phyloP scores from a whole-genome alignment of 805 yeast species.

The Sugiyamaella qingdaonensis region DNA sequence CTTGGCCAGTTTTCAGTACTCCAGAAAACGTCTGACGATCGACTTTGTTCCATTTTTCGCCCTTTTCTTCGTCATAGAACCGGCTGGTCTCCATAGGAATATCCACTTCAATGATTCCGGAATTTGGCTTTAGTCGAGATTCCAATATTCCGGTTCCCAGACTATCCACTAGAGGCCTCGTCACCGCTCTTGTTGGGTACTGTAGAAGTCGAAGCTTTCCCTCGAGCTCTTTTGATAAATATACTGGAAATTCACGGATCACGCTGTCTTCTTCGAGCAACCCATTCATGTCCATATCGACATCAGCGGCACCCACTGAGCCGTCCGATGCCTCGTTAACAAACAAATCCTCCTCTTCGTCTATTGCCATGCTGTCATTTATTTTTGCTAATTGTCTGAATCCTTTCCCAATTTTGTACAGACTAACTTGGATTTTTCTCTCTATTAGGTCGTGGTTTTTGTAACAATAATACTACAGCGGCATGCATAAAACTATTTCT shows the following conservation, averaged over 20 bases:
- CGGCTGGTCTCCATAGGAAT: constrained; percentile 65
- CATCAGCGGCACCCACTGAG: constrained; percentile 1
- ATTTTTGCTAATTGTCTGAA: no score
- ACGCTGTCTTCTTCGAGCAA: constrained; percentile 55
- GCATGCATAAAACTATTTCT: neutral
- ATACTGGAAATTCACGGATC: constrained; percentile 56
- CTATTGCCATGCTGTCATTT: neutral
- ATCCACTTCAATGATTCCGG: constrained; percentile 68
- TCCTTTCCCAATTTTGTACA: no score
- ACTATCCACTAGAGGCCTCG: constrained; percentile 37
- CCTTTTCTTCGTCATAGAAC: constrained; percentile 62
- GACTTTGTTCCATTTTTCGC: constrained; percentile 61
- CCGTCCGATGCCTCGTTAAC: constrained; percentile 19
- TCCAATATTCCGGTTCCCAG: constrained; percentile 39
- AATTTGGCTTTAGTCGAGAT: constrained; percentile 55
- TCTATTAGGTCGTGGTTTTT: no score
- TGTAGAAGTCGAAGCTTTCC: constrained; percentile 46
- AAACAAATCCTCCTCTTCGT: constrained; percentile 21
- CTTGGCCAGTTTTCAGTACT: constrained; percentile 42
- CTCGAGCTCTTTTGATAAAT: constrained; percentile 33
- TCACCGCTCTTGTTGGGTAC: constrained; percentile 55
- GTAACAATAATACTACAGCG: no score
- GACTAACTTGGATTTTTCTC: no score
- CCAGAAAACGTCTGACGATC: constrained; percentile 66
- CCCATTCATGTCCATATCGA: constrained; percentile 35